Percentiles rank a stretch among this genome's conserved stretches.
Conservation (phyloP, 805 yeast genomes). For the Lachancea fermentati region DNA sequence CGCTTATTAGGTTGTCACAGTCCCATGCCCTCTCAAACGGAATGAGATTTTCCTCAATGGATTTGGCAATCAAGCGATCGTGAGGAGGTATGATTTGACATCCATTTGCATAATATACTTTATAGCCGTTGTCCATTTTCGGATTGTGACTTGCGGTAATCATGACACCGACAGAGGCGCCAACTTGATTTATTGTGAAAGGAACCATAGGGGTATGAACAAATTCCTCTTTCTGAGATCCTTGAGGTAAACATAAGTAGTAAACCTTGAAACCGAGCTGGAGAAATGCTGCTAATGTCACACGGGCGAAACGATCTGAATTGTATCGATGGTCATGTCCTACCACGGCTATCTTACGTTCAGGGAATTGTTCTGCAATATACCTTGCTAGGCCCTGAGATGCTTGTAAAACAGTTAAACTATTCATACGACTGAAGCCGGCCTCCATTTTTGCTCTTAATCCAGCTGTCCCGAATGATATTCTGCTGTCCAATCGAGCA, state of each 20-base stretch:
- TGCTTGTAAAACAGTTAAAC: slow-evolving; percentile 83
- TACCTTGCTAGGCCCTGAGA: slow-evolving; percentile 73
- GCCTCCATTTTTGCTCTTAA: slow-evolving; percentile 84
- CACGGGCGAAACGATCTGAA: slow-evolving; percentile 71
- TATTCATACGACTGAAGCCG: slow-evolving; percentile 85
- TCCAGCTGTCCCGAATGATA: slow-evolving; percentile 92
- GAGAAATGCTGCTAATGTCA: slow-evolving; percentile 72
- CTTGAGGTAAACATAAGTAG: slow-evolving; percentile 40
- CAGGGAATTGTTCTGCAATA: slow-evolving; percentile 27
- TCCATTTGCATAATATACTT: slow-evolving; percentile 89
- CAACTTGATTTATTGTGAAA: slow-evolving; percentile 59
- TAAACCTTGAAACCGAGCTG: slow-evolving; percentile 64
- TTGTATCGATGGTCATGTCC: slow-evolving; percentile 91
- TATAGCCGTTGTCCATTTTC: slow-evolving; percentile 84
- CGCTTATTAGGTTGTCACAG: slow-evolving; percentile 34
- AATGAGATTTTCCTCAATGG: slow-evolving; percentile 52
- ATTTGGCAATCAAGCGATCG: slow-evolving; percentile 63
- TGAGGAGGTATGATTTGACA: slow-evolving; percentile 95
- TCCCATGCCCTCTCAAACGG: slow-evolving; percentile 58
- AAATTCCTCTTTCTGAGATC: slow-evolving; percentile 25
- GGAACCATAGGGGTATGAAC: slow-evolving; percentile 93
- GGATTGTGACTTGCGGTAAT: slow-evolving; percentile 88
- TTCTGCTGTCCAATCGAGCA: slow-evolving; percentile 48
- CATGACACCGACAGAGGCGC: slow-evolving; percentile 83
- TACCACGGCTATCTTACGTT: slow-evolving; percentile 45